Evolutionary conservation across 805 yeast species (phyloP).

Genomic region (Groenewaldozyma salmanticensis): DNA sequence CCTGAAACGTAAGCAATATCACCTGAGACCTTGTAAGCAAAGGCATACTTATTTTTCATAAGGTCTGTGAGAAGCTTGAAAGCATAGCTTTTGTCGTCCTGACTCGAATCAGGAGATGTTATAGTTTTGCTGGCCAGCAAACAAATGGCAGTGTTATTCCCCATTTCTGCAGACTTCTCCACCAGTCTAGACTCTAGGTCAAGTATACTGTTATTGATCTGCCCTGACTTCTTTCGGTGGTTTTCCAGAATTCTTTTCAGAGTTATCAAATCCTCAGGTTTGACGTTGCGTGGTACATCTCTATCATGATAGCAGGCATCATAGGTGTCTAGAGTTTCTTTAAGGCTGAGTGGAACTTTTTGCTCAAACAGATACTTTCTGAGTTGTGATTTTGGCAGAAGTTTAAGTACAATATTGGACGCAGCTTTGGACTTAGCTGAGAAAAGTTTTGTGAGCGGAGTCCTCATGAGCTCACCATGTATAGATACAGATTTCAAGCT

Average conservation of each 20-base stretch:
- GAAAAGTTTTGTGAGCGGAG: no score
- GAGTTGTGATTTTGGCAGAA: conserved; percentile 13
- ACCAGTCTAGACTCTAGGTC: conserved; percentile 61
- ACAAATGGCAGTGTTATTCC: conserved; percentile 72
- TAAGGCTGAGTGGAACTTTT: conserved; percentile 19
- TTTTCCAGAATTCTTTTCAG: conserved; percentile 60
- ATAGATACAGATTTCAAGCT: no score
- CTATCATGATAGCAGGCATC: conserved; percentile 15
- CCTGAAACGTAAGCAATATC: conserved; percentile 54
- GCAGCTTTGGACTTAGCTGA: no score
- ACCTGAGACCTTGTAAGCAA: conserved; percentile 69
- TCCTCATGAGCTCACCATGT: no score
- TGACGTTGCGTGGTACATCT: conserved; percentile 36
- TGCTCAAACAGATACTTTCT: conserved; percentile 19
- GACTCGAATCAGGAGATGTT: conserved; percentile 27
- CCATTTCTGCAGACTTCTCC: conserved; percentile 78
- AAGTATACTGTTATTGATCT: conserved; percentile 46
- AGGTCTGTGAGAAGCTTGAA: conserved; percentile 48
- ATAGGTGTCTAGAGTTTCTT: conserved; percentile 12
- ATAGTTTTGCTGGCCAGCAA: conserved; percentile 44
- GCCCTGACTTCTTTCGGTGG: conserved; percentile 50
- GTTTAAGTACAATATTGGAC: no score
- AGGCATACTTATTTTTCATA: conserved; percentile 53
- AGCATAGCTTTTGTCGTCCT: conserved; percentile 58
- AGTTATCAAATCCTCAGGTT: conserved; percentile 51